Evolutionary conservation across 1,284 basidiomycete species (phyloP).

Genomic region (Puccinia triticina): DNA sequence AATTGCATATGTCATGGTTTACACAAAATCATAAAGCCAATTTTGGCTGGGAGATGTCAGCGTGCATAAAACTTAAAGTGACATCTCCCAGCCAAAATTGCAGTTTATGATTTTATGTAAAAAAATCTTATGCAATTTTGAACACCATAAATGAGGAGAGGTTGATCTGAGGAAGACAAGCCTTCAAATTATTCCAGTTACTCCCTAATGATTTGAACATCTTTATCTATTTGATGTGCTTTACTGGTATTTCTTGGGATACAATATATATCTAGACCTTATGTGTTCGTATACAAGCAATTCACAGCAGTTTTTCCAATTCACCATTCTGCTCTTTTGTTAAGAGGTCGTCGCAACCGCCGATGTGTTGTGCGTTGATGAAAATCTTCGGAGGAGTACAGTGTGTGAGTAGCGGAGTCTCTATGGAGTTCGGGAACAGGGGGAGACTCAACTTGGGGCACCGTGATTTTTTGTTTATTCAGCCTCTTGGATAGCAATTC

Average conservation of each 20-base stretch:
- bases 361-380: slow-evolving; percentile 22
- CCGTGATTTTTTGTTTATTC: slow-evolving; percentile 14
- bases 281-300: neutral
- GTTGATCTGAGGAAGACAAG: too few relatives aligned
- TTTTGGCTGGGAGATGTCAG: too few relatives aligned
- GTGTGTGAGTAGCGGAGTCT: neutral
- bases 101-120: too few relatives aligned
- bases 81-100: too few relatives aligned
- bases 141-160: too few relatives aligned
- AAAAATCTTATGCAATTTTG: too few relatives aligned
- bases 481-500: neutral
- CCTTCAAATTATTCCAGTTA: too few relatives aligned
- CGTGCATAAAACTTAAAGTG: too few relatives aligned
- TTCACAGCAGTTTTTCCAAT: slow-evolving; percentile 6
- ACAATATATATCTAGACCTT: neutral
- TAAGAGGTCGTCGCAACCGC: slow-evolving; percentile 30
- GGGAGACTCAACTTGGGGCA: slow-evolving; percentile 16
- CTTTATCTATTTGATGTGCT: neutral
- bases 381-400: slow-evolving; percentile 5
- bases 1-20: too few relatives aligned
- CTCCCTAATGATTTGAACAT: too few relatives aligned
- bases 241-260: neutral
- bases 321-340: slow-evolving; percentile 16
- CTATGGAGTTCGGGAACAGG: neutral
- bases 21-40: too few relatives aligned